Evolutionary conservation across 495 filamentous ascomycete species (phyloP).

Genomic region (Halenospora varia): DNA sequence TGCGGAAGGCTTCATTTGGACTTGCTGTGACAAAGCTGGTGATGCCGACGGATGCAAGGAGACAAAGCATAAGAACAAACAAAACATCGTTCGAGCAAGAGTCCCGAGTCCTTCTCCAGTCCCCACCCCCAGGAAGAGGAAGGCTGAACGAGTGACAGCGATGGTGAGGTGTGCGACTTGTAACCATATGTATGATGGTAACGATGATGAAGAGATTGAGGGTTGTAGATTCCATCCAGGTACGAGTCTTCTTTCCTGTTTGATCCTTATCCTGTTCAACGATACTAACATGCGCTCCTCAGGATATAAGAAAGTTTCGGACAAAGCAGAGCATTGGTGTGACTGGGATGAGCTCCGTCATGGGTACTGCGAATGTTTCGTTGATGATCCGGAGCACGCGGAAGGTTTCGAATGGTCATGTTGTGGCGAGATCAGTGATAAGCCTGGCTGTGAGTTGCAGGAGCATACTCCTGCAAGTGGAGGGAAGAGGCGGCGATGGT

Average conservation of each 20-base stretch:
- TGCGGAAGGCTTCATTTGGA: slow-evolving; percentile 11
- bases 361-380: slow-evolving; percentile 20
- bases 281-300: too few species aligned
- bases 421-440: background rate
- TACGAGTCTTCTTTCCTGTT: too few species aligned
- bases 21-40: background rate
- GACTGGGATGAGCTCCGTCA: slow-evolving; percentile 25
- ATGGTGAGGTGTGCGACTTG: too few species aligned
- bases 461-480: background rate
- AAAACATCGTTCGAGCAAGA: too few species aligned
- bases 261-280: too few species aligned
- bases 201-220: too few species aligned
- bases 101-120: too few species aligned
- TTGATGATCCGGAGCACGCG: slow-evolving; percentile 13
- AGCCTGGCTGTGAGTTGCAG: background rate
- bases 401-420: slow-evolving; percentile 9
- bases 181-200: too few species aligned
- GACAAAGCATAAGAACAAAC: background rate
- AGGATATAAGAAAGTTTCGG: slow-evolving; percentile 24
- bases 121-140: too few species aligned
- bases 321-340: slow-evolving; percentile 25
- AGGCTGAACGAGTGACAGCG: too few species aligned
- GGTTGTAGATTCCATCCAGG: too few species aligned
- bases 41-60: background rate
- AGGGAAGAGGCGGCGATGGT: background rate